Base-by-base conservation (phyloP, 129 eudicot species). In the Erigeron canadensis region DNA sequence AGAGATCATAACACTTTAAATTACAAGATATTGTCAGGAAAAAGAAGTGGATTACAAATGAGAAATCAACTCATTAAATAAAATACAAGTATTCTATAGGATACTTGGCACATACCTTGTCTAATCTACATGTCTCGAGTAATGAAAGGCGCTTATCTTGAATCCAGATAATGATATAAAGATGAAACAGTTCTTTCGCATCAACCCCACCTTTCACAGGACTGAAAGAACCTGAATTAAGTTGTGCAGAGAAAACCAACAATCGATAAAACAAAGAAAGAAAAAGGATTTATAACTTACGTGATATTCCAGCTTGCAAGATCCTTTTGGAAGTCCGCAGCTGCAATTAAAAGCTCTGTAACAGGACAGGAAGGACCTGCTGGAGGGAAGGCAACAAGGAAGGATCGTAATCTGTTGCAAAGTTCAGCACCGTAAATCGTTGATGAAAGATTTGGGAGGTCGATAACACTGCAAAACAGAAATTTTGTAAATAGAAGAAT, bases 191-290 rank as follows among this genome's bases (percentile, higher is more conserved):
- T 75, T 90, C 96, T 81, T 90, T 90, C 39, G 96, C 96, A 71
- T 87, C 96, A 60, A 90, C 94, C 47, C 96, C 96, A 65, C 94
- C 96, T 85, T 87, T 90, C 42, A 90, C 86, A 11, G 82, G 91
- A 83, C 96, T 90, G 78, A 69, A 63, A 75, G 15, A 80, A 71
- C 21, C 71, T 9, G 45, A 4, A 45, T 69, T 74, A 74, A 56
- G n/a, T n/a, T n/a, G n/a, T n/a, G 69, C 55, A 22, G 61, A 68
- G 53, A 69, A 72, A 61, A 75, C 40, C 48, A 66, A 47, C 42
- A 50, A 60, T 34, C 3, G n/a, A 46, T 37, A 63, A 75, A 5
- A 70, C 10, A 34, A 17, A 4, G 5, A 18, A 4, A 10, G 21
- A 37, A 42, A 40, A 38, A 41, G 44, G 17, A 2, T 3, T 21